These are phyloP conservation scores for Paecilomyces sp. DNA, from an alignment of 2,329 filamentous ascomycete species.

Conservation along the genomic window DNA sequence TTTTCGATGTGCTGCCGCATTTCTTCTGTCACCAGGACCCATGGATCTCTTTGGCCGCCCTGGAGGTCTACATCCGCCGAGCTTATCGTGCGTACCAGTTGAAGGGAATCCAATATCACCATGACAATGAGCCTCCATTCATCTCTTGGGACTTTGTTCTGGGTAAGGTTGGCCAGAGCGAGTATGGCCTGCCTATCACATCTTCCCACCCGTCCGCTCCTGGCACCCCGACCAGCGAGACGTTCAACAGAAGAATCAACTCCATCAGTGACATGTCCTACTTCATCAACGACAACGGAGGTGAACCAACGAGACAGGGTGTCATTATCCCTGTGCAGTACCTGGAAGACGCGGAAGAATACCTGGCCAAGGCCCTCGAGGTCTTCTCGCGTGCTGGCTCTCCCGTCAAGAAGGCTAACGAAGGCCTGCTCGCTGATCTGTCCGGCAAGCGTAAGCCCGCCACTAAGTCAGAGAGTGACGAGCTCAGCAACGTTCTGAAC, in stretches of 20 bases:
- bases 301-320: slow-evolving; percentile 81
- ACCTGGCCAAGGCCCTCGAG: slow-evolving; percentile 76
- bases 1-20: slow-evolving; percentile 88
- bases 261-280: slow-evolving; percentile 98
- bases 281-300: slow-evolving; percentile 58
- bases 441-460: slow-evolving; percentile 61
- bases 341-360: slow-evolving; percentile 87
- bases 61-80: slow-evolving; percentile 93
- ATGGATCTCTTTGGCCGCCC: slow-evolving; percentile 86
- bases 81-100: slow-evolving; percentile 94
- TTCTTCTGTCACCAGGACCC: slow-evolving; percentile 94
- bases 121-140: slow-evolving; percentile 61
- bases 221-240: slow-evolving; percentile 59
- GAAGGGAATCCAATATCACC: slow-evolving; percentile 81
- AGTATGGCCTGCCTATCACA: slow-evolving; percentile 70
- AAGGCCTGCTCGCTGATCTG: slow-evolving; percentile 63
- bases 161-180: slow-evolving; percentile 84
- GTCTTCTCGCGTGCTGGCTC: slow-evolving; percentile 58
- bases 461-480: slow-evolving; percentile 54
- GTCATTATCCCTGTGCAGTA: slow-evolving; percentile 91
- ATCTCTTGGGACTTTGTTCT: slow-evolving; percentile 95
- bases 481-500: slow-evolving; percentile 87
- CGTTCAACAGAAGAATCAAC: slow-evolving; percentile 71
- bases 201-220: slow-evolving; percentile 79
- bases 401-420: slow-evolving; percentile 51